Evolutionary conservation across 2,329 filamentous ascomycete species (phyloP).

Genomic region (Periconia sp.): DNA sequence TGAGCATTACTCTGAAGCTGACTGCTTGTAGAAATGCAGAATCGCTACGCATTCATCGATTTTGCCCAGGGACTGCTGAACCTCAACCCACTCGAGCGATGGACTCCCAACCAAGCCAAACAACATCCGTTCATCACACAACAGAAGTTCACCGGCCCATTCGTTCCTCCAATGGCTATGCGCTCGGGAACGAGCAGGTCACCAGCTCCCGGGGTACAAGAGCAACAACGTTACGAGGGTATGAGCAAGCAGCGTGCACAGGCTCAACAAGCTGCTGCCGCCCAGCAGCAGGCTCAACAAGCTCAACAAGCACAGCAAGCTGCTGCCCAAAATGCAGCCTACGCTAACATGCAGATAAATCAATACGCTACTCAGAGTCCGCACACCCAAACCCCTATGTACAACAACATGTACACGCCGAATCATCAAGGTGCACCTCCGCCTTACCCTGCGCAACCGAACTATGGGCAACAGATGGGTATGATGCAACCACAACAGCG

Average conservation of each 20-base stretch:
- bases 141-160: slow-evolving; percentile 94
- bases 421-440: slow-evolving; percentile 75
- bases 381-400: slow-evolving; percentile 65
- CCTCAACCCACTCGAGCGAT: slow-evolving; percentile 94
- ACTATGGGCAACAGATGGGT: slow-evolving; percentile 64
- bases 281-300: slow-evolving; percentile 57
- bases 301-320: slow-evolving; percentile 53
- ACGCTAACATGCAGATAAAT: slow-evolving; percentile 66
- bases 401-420: slow-evolving; percentile 77
- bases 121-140: slow-evolving; percentile 98
- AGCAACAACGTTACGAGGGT: slow-evolving; percentile 94
- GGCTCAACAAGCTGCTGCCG: slow-evolving; percentile 57
- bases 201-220: slow-evolving; percentile 89
- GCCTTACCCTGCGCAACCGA: slow-evolving; percentile 76
- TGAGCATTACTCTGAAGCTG: no score
- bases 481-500: slow-evolving; percentile 45
- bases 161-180: slow-evolving; percentile 95
- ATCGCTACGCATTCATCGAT: slow-evolving; percentile 95
- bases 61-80: slow-evolving; percentile 92
- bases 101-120: slow-evolving; percentile 97
- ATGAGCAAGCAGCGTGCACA: slow-evolving; percentile 87
- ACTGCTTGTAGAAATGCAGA: slow-evolving; percentile 84
- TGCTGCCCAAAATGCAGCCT: slow-evolving; percentile 71
- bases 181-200: slow-evolving; percentile 88
- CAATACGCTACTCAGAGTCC: slow-evolving; percentile 56